phyloP scores from a whole-genome alignment of 1,139 yeast species.

The Suhomyces coccinellae region DNA sequence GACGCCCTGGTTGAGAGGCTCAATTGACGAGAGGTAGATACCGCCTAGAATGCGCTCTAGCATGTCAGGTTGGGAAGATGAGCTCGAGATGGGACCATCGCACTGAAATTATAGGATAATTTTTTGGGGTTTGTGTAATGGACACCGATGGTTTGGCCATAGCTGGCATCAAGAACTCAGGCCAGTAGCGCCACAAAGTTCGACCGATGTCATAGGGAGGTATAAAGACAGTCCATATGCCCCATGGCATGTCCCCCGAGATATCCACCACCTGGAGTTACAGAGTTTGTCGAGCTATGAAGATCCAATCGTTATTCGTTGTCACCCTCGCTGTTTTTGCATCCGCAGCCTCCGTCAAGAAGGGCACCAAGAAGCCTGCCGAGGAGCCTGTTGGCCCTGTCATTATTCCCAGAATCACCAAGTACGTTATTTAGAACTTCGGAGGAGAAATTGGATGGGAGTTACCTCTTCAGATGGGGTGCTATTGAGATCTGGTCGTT shows the following conservation, averaged over 20 bases:
- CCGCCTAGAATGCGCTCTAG: slow-evolving; percentile 61
- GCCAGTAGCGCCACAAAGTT: too few species aligned
- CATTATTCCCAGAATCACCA: not conserved
- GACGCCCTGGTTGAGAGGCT: slow-evolving; percentile 47
- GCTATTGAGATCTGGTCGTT: too few species aligned
- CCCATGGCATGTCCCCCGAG: too few species aligned
- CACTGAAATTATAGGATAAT: not conserved
- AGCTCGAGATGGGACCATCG: not conserved
- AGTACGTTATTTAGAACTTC: not conserved
- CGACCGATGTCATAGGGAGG: too few species aligned
- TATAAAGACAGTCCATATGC: too few species aligned
- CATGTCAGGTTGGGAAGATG: slow-evolving; percentile 9
- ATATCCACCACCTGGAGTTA: too few species aligned
- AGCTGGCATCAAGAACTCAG: too few species aligned
- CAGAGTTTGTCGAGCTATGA: not conserved
- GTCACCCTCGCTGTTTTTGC: not conserved
- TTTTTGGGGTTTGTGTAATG: slow-evolving; percentile 2
- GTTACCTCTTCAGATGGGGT: too few species aligned
- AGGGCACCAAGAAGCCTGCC: not conserved
- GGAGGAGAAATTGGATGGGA: too few species aligned
- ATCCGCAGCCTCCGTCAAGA: not conserved
- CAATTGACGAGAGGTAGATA: slow-evolving; percentile 59
- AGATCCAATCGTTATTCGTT: not conserved
- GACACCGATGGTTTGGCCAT: too few species aligned
- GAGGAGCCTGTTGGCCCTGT: not conserved